A percentile compares a stretch with the other conserved stretches of the same genome.
Conservation (phyloP, 805 yeast genomes). For the Barnettozyma californica region DNA sequence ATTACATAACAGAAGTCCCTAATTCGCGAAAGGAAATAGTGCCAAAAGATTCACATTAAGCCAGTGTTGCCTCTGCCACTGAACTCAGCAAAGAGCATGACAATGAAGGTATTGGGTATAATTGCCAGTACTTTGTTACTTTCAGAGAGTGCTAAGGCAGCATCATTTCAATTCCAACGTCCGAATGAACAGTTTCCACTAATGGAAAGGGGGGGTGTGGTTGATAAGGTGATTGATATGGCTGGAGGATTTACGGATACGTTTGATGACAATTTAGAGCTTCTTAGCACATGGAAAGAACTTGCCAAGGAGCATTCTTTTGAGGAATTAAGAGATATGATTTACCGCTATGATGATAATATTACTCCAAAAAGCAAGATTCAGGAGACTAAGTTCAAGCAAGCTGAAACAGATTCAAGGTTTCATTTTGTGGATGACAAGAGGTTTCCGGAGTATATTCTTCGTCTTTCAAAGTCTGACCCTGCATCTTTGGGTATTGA, state of each 20-base stretch:
- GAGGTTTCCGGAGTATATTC: slow-evolving; percentile 13
- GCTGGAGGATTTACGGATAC: slow-evolving; percentile 7
- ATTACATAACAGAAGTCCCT: neutral
- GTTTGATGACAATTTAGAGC: slow-evolving; percentile 9
- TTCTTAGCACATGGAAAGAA: slow-evolving; percentile 27
- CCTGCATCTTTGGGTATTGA: slow-evolving; percentile 67
- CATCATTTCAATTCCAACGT: neutral
- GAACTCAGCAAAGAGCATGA: neutral
- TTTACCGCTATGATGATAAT: slow-evolving; percentile 6
- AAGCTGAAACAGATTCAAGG: neutral
- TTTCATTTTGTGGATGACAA: neutral
- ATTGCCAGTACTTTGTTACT: neutral
- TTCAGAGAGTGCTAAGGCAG: neutral
- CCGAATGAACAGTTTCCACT: neutral
- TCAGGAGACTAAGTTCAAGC: slow-evolving; percentile 9
- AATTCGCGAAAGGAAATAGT: neutral
- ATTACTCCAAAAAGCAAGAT: slow-evolving; percentile 14
- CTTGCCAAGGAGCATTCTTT: slow-evolving; percentile 28
- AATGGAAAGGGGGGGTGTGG: neutral
- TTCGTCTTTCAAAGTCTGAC: slow-evolving; percentile 15
- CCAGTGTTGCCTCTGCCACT: neutral
- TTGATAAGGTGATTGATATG: neutral
- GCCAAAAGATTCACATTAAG: neutral
- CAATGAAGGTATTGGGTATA: slow-evolving; percentile 1
- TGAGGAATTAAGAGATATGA: slow-evolving; percentile 9